These are phyloP conservation scores for Erigeron philadelphicus DNA, from an alignment of 140 eudicot genomes.

Conservation along the genomic window DNA sequence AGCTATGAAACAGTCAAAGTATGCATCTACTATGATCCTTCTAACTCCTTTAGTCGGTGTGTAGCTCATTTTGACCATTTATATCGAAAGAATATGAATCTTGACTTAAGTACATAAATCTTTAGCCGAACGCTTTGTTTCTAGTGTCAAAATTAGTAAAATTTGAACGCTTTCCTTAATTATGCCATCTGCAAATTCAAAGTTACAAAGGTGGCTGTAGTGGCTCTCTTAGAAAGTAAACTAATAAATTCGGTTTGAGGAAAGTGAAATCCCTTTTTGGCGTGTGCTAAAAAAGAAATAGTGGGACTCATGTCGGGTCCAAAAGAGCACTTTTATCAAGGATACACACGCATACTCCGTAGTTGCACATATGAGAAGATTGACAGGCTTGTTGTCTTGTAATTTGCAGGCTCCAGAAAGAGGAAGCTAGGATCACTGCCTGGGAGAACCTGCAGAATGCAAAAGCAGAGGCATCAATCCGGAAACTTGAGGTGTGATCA, in stretches of 20 bases:
- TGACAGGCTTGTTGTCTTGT: conserved; percentile 13
- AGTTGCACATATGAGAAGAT: background rate
- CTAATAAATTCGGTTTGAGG: background rate
- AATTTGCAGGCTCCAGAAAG: conserved; percentile 59
- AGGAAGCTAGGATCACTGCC: conserved; percentile 77
- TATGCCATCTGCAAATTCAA: conserved; percentile 14
- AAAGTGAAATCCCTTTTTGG: conserved; percentile 3
- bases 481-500: conserved; percentile 75
- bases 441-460: conserved; percentile 99
- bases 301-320: conserved; percentile 23
- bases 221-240: conserved; percentile 14
- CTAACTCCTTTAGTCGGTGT: conserved; percentile 6
- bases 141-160: background rate
- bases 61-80: background rate
- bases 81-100: background rate
- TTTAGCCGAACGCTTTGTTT: too few species aligned
- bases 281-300: conserved; percentile 16
- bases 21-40: conserved; percentile 23
- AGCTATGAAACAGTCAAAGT: conserved; percentile 58
- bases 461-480: conserved; percentile 84
- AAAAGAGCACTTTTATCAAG: conserved; percentile 11
- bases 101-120: too few species aligned
- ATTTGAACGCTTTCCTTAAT: conserved; percentile 10
- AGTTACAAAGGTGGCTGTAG: conserved; percentile 8
- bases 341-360: conserved; percentile 7